Base-by-base conservation (phyloP, 1,284 basidiomycete genomes). In the Ustilago tritici region DNA sequence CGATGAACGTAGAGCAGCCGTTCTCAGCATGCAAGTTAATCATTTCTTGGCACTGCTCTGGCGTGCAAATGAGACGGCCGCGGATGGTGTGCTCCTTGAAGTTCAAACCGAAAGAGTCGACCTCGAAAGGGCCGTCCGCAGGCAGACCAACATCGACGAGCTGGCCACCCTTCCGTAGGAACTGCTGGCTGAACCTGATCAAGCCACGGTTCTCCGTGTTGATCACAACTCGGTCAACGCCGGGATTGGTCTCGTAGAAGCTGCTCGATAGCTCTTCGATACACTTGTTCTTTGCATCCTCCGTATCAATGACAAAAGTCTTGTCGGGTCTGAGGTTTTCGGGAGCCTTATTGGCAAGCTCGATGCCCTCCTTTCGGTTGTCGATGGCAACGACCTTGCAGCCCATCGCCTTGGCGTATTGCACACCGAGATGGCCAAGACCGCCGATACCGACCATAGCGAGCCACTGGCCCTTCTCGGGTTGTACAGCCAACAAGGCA, bases 371-470 rank as follows among this genome's bases (percentile, higher is more conserved):
- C 38, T 82, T 70, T 35, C 81, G 70, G 63, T 82, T 82, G 70
- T 82, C 81, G 65, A 82, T 74, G 50, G 79, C 87, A 35, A 87
- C 82, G 23, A 85, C 84, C 28, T 85, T 81, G 76, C 68, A 85
- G 28, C 87, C 86, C 76, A 87, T 82, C 43, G 86, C 84, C 53
- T 79, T 73, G 32, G 85, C 85, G 61, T 83, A 86, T 69, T 86
- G 86, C 19, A 87, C 57, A 2, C 79, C 86, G 17, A 87, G 79
- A 66, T 87, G 86, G 10, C 87, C 87, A 4, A 87, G 83, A 35
- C 87, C 86, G 63, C 88, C 87, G 40, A 88, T 76, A 23, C 88
- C 88, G 47, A 88, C 85, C 17, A 88, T 82, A 11, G 82, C 86
- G 9, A 88, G 87, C 53, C 87, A 80, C 57, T 87, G 84, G 11